Evolutionary conservation across 768 basidiomycete genomes (phyloP).

Genomic region (Leccinum rimulosum): DNA sequence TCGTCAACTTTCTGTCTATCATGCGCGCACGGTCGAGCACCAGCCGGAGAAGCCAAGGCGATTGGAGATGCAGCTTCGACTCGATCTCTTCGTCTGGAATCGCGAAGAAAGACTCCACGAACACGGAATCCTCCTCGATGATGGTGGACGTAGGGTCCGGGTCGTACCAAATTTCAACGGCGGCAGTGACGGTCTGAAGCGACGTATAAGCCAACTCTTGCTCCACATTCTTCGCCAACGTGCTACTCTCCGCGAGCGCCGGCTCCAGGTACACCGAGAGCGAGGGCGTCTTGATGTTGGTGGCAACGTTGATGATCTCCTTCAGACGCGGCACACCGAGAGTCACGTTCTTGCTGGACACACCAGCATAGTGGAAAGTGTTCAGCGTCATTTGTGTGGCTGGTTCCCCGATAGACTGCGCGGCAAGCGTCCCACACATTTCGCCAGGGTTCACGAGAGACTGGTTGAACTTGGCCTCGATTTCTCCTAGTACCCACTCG

Average conservation of each 20-base stretch:
- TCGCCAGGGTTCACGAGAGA: conserved; percentile 92
- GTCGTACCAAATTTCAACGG: conserved; percentile 98
- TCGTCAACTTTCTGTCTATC: conserved; percentile 94
- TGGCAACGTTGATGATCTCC: conserved; percentile 99
- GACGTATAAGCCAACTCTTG: conserved; percentile 95
- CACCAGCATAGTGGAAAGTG: conserved; percentile 99
- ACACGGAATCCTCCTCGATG: conserved; percentile 93
- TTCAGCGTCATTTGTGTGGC: conserved; percentile 99
- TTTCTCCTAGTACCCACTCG: conserved; percentile 95
- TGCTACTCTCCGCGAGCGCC: conserved; percentile 57
- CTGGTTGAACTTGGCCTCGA: conserved; percentile 94
- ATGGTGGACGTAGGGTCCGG: conserved; percentile 89
- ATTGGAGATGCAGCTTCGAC: conserved; percentile 84
- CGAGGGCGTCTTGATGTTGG: conserved; percentile 97
- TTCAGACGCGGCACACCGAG: conserved; percentile 99
- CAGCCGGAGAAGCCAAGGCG: conserved; percentile 95
- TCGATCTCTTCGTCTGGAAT: conserved; percentile 98
- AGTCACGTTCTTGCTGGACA: conserved; percentile 99
- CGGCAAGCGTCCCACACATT: conserved; percentile 98
- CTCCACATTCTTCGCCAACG: conserved; percentile 82
- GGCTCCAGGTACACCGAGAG: conserved; percentile 87
- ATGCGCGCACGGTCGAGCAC: conserved; percentile 97
- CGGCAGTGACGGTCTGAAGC: conserved; percentile 88
- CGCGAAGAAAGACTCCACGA: conserved; percentile 98
- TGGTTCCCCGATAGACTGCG: conserved; percentile 98